These are phyloP conservation scores for Tetrahymena thermophila DNA, from an alignment of 73 alveolate species.

Conservation along the genomic window DNA sequence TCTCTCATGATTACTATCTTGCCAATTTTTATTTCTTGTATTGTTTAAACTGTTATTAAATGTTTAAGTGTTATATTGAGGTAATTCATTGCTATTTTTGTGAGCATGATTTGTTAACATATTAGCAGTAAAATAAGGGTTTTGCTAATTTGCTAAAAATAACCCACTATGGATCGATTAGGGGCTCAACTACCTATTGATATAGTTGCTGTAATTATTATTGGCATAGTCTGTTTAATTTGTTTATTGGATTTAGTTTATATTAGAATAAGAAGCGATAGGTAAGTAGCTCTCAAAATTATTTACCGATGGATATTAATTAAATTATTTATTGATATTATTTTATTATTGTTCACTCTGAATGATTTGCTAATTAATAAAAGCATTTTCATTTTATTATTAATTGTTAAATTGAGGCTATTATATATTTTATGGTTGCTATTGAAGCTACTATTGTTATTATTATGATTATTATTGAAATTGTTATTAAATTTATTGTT, in stretches of 20 bases:
- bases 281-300: background rate
- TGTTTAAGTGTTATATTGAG: background rate
- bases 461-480: background rate
- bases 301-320: background rate
- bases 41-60: background rate
- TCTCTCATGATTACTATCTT: background rate
- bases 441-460: background rate
- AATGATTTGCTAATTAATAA: background rate
- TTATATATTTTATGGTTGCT: background rate
- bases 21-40: background rate
- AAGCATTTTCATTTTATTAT: background rate
- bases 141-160: background rate
- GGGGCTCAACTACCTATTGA: background rate
- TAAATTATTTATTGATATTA: too few relatives aligned
- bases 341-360: background rate
- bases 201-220: background rate
- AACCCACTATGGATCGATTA: background rate
- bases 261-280: background rate
- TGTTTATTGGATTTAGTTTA: background rate
- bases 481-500: background rate
- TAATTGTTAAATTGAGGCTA: background rate
- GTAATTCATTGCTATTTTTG: background rate
- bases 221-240: background rate
- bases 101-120: background rate
- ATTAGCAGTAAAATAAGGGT: background rate